These are phyloP conservation scores for Ehretia macrophylla DNA, from an alignment of 257 asterid genomes.

Conservation along the genomic window DNA sequence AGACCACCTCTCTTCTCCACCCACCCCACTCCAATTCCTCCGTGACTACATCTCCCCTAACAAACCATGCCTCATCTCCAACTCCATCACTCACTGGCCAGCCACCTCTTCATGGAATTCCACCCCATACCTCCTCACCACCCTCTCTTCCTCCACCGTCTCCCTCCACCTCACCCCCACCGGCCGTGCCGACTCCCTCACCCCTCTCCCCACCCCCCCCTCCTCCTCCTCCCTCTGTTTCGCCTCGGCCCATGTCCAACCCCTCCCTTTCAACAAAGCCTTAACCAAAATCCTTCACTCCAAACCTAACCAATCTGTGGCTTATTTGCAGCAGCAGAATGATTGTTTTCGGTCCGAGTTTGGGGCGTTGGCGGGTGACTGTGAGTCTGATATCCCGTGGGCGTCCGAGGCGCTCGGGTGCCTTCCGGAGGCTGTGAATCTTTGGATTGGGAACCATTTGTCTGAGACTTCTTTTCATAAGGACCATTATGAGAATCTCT, in stretches of 20 bases:
- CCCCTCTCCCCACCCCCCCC: conserved; percentile 40
- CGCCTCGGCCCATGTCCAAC: conserved; percentile 71
- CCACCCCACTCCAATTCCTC: conserved; percentile 76
- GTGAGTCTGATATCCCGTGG: conserved; percentile 63
- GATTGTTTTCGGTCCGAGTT: conserved; percentile 84
- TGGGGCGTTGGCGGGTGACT: conserved; percentile 46
- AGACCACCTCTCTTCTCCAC: conserved; percentile 58
- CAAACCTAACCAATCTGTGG: conserved; percentile 23
- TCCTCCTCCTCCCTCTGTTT: conserved; percentile 50
- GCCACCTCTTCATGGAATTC: conserved; percentile 72
- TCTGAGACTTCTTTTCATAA: conserved; percentile 85
- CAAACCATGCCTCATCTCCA: conserved; percentile 77
- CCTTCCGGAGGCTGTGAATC: conserved; percentile 84
- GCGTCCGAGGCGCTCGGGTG: conserved; percentile 78
- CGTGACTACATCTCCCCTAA: conserved; percentile 64
- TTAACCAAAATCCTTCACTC: conserved; percentile 44
- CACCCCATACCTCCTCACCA: conserved; percentile 46
- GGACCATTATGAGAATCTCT: conserved; percentile 88
- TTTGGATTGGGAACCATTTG: conserved; percentile 69
- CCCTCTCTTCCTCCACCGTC: conserved; percentile 59
- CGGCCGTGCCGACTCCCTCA: conserved; percentile 74
- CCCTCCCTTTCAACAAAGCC: conserved; percentile 52
- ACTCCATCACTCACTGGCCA: conserved; percentile 77
- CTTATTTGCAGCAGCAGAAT: conserved; percentile 87
- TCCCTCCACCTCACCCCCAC: conserved; percentile 91